Evolutionary conservation across 2,329 filamentous ascomycete genomes (phyloP).

Genomic region (Diaporthe aspalathi): DNA sequence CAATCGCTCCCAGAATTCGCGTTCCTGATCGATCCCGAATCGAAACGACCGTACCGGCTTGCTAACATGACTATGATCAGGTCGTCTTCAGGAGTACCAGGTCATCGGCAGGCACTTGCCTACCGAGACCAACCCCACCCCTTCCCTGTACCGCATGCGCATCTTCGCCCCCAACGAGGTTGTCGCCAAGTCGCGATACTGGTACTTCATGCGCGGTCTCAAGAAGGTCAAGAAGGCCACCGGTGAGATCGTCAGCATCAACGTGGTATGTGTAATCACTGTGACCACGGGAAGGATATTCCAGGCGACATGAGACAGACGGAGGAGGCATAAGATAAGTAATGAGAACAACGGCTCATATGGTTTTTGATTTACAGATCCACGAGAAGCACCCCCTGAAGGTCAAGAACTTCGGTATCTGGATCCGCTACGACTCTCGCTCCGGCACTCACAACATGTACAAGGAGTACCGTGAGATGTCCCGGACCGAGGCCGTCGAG

Average conservation of each 20-base stretch:
- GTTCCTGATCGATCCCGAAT: neutral
- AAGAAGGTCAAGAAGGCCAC: conserved; percentile 99
- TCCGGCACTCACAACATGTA: conserved; percentile 99
- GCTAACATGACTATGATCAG: conserved; percentile 59
- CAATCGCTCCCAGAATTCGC: conserved; percentile 46
- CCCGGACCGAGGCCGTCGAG: conserved; percentile 93
- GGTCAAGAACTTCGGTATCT: conserved; percentile 99
- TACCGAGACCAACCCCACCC: conserved; percentile 95
- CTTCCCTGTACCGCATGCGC: conserved; percentile 99
- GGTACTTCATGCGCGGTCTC: conserved; percentile 99
- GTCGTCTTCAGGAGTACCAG: conserved; percentile 99
- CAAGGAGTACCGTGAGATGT: conserved; percentile 99
- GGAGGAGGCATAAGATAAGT: neutral
- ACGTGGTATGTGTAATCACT: conserved; percentile 76
- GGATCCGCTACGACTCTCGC: conserved; percentile 99
- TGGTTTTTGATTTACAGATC: conserved; percentile 69
- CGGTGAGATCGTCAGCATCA: conserved; percentile 98
- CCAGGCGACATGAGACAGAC: conserved; percentile 25
- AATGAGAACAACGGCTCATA: conserved; percentile 35
- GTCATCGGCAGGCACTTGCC: conserved; percentile 99
- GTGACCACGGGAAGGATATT: conserved; percentile 24
- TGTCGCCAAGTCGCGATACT: conserved; percentile 99
- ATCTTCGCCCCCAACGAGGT: conserved; percentile 99
- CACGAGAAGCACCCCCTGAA: conserved; percentile 98
- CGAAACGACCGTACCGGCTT: neutral